phyloP scores from a whole-genome alignment of 2,329 filamentous ascomycete species.

The Penicillium sp. region DNA sequence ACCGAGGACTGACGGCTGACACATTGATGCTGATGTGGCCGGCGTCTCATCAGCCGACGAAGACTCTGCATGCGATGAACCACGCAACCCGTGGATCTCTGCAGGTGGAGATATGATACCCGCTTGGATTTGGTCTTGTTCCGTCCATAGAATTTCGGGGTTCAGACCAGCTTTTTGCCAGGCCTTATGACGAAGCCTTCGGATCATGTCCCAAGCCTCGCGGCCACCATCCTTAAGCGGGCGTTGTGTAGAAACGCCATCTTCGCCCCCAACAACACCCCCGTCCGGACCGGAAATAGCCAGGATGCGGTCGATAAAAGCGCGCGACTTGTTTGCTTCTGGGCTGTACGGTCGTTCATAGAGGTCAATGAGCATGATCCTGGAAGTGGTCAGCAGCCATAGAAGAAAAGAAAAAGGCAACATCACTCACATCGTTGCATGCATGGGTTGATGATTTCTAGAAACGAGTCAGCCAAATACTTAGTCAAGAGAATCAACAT shows the following conservation, averaged over 20 bases:
- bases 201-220: constrained; percentile 47
- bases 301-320: constrained; percentile 45
- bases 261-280: constrained; percentile 43
- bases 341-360: constrained; percentile 44
- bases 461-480: constrained; percentile 10
- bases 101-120: constrained; percentile 25
- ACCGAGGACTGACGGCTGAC: constrained; percentile 6
- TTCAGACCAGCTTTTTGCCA: constrained; percentile 47
- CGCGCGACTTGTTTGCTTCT: constrained; percentile 42
- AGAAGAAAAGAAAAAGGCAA: background rate
- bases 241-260: constrained; percentile 40
- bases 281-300: constrained; percentile 42
- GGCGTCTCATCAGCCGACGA: constrained; percentile 10
- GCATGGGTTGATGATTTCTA: constrained; percentile 42
- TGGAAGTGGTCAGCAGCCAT: constrained; percentile 13
- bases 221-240: constrained; percentile 45
- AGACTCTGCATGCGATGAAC: constrained; percentile 9
- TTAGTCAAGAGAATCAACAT: background rate
- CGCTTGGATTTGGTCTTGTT: constrained; percentile 41
- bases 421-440: constrained; percentile 36
- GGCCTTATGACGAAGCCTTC: constrained; percentile 43
- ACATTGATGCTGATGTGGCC: background rate
- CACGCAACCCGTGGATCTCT: constrained; percentile 11
- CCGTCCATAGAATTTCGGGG: constrained; percentile 44
- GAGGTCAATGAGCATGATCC: constrained; percentile 47